A percentile compares a stretch with the other conserved stretches of the same genome.
Evolutionary conservation across 1,284 basidiomycete genomes (phyloP).

Genomic region (Mrakiaceae sp.): DNA sequence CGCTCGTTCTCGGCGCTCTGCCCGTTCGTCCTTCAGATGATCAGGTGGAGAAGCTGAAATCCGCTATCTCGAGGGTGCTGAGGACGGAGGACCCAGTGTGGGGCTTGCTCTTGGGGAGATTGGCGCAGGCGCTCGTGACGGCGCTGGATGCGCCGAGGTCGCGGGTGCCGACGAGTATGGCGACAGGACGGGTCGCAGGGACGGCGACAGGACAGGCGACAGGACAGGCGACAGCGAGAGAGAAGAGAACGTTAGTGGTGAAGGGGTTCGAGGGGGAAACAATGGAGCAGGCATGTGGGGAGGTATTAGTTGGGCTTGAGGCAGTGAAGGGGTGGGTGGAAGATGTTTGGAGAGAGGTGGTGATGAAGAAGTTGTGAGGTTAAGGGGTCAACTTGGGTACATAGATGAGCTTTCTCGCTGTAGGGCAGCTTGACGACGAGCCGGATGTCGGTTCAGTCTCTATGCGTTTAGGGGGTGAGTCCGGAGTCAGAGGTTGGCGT

Average conservation of each 20-base stretch:
- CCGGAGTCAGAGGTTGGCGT: no score
- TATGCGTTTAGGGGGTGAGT: no score
- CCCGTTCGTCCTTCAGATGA: not conserved
- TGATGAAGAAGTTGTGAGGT: not conserved
- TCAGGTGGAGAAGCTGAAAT: not conserved
- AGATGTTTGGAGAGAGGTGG: not conserved
- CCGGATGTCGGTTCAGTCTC: no score
- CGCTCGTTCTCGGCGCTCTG: not conserved
- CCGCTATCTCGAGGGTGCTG: not conserved
- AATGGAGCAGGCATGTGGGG: not conserved
- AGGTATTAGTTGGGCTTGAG: not conserved
- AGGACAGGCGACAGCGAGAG: not conserved
- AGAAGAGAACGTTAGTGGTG: not conserved
- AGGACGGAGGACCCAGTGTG: conserved; percentile 7
- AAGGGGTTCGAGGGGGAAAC: conserved; percentile 9
- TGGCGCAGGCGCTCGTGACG: not conserved
- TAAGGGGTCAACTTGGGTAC: no score
- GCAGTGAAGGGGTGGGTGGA: not conserved
- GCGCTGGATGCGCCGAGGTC: not conserved
- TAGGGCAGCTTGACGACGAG: no score
- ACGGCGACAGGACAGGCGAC: not conserved
- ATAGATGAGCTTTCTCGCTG: no score
- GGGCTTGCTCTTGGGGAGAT: not conserved
- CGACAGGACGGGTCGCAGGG: not conserved
- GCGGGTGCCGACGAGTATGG: not conserved